Evolutionary conservation across 2,329 filamentous ascomycete species (phyloP).

Genomic region (Aspergillus caelatus): DNA sequence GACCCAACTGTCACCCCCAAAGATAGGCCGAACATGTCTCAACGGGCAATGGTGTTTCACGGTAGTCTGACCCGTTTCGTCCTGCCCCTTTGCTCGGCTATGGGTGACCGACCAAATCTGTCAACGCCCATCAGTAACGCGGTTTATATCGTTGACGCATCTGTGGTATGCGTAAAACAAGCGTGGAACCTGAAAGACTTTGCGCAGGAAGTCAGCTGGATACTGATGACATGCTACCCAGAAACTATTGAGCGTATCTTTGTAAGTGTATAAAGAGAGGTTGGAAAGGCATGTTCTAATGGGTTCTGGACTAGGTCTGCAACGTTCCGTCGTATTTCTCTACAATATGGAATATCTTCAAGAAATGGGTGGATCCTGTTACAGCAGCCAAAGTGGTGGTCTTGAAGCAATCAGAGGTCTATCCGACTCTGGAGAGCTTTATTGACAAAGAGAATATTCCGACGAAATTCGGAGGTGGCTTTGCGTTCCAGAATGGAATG

Average conservation of each 20-base stretch:
- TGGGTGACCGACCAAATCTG: constrained; percentile 13
- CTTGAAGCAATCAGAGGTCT: no score
- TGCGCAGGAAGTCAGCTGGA: constrained; percentile 24
- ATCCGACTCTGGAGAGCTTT: no score
- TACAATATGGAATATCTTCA: no score
- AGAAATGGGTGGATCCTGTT: no score
- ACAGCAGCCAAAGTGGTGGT: no score
- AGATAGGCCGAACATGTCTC: constrained; percentile 20
- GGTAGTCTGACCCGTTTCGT: constrained; percentile 25
- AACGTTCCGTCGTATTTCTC: no score
- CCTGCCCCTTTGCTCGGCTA: constrained; percentile 27
- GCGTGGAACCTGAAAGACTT: constrained; percentile 26
- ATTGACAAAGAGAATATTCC: no score
- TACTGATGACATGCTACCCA: constrained; percentile 31
- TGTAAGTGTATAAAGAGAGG: constrained; percentile 10
- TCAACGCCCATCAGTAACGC: constrained; percentile 15
- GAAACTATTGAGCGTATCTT: constrained; percentile 28
- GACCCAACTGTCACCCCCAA: no score
- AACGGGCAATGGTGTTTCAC: constrained; percentile 22
- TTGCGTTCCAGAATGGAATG: no score
- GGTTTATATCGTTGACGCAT: constrained; percentile 27
- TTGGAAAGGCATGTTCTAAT: not conserved
- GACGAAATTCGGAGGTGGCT: no score
- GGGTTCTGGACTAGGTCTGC: no score
- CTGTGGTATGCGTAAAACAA: constrained; percentile 23